Evolutionary conservation across 1,139 yeast genomes (phyloP).

Genomic region (Yamadazyma sp.): DNA sequence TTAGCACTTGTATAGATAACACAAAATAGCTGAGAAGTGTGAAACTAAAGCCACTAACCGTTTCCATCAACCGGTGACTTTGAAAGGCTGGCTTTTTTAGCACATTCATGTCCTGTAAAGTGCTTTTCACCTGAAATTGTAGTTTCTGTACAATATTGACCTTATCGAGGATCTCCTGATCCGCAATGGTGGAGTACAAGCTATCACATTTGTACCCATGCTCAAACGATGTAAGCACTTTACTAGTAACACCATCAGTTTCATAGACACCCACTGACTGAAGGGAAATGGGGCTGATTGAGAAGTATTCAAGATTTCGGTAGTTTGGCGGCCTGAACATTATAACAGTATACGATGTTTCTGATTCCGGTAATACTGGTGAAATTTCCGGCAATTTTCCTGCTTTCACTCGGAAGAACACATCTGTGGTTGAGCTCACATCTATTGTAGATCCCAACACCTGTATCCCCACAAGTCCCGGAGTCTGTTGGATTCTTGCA

Average conservation of each 20-base stretch:
- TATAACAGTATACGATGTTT: conserved; percentile 40
- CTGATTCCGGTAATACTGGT: neutral
- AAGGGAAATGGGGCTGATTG: conserved; percentile 68
- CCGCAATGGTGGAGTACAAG: conserved; percentile 20
- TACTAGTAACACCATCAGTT: conserved; percentile 5
- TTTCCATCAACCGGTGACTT: neutral
- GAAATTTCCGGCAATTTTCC: neutral
- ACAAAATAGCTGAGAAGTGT: conserved; percentile 14
- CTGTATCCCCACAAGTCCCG: conserved; percentile 15
- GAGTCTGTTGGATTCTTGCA: conserved; percentile 3
- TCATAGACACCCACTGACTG: conserved; percentile 45
- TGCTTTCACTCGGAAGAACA: too few species aligned
- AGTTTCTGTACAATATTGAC: conserved; percentile 31
- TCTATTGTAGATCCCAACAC: conserved; percentile 21
- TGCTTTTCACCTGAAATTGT: conserved; percentile 15
- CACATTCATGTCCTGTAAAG: conserved; percentile 1
- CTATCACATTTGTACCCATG: conserved; percentile 8
- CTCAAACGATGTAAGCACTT: conserved; percentile 6
- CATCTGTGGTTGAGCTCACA: too few species aligned
- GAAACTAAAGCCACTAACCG: neutral
- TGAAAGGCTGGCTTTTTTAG: neutral
- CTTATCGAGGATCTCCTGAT: conserved; percentile 31
- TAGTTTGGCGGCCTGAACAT: conserved; percentile 75
- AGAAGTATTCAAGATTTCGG: conserved; percentile 72
- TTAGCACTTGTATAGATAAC: conserved; percentile 18